These are phyloP conservation scores for Monosporascus sp. DNA, from an alignment of 2,329 filamentous ascomycete species.

Conservation along the genomic window DNA sequence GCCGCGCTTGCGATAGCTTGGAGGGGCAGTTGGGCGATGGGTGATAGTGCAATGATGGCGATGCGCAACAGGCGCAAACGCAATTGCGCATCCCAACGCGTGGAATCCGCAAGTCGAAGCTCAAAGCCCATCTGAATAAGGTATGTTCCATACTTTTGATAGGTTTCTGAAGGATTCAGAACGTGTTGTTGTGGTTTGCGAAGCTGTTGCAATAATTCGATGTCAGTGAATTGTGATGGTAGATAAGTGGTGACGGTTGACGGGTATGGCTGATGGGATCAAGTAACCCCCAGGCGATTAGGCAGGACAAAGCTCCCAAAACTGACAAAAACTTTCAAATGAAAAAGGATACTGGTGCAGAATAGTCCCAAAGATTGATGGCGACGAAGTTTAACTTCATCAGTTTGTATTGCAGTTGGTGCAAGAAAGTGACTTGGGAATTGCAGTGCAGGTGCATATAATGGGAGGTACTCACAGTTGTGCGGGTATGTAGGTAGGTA, in stretches of 20 bases:
- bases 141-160: conserved; percentile 31
- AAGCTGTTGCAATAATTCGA: conserved; percentile 27
- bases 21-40: conserved; percentile 9
- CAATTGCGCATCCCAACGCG: conserved; percentile 31
- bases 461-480: conserved; percentile 48
- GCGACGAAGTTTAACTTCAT: not conserved
- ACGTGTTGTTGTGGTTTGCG: conserved; percentile 20
- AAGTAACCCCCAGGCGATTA: too few species aligned
- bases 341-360: not conserved
- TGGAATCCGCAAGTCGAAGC: conserved; percentile 30
- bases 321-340: too few species aligned
- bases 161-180: conserved; percentile 13
- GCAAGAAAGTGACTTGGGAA: conserved; percentile 33
- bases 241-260: too few species aligned
- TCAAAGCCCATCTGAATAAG: conserved; percentile 21
- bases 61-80: conserved; percentile 29
- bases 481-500: conserved; percentile 34
- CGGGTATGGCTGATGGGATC: conserved; percentile 3
- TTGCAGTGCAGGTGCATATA: conserved; percentile 33
- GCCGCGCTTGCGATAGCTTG: conserved; percentile 4
- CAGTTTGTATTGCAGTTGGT: not conserved
- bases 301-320: too few species aligned
- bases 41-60: conserved; percentile 6
- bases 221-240: conserved; percentile 18
- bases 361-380: not conserved